Evolutionary conservation across 306 rosid genomes (phyloP), one percentile per base, ranked within the genome.

Genomic region (Quillaja saponaria): DNA sequence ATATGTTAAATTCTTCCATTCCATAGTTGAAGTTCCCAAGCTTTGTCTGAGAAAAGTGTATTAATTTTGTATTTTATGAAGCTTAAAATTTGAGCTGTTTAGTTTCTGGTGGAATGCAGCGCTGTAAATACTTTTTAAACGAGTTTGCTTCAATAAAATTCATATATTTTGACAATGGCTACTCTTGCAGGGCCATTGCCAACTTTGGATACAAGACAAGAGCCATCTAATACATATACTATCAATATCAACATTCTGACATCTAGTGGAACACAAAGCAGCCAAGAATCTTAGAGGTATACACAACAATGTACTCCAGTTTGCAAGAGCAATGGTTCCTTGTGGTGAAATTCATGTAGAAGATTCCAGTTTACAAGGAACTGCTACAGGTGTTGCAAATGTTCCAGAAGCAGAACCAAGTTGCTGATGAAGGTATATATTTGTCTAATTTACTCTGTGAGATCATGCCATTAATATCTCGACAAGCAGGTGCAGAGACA

Each of bases 311-410:
- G 81, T 85, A 15, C 71, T 85, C 61, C 87, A 89, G 66, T 71
- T 83, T 50, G 55, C 89, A 42, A 73, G 91, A 79, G 60, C 80
- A 57, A 85, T 83, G 61, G 85, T 87, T 71, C 99, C 99, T 34
- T 83, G 82, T 72, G 99, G 94, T 70, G 99, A 94, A 83, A 65
- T 94, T 78, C 90, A 80, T 10, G 80, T 83, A 18, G 99, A 89
- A 66, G 96, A 81, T 71, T 77, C 83, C 51, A 80, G 77, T 79
- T 40, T 63, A 45, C 91, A 74, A 71, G 95, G 81, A 67, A 69
- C 74, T 55, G 49, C 75, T 64, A 53, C 67, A 58, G 80, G 47
- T 56, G 73, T 63, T 64, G 64, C 61, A 42, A 69, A 45, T 57
- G 74, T 67, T 57, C 78, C 77, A 4, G 95, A 81, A 71, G 79